Percentiles rank a stretch among this genome's conserved stretches.
Evolutionary conservation across 2,329 filamentous ascomycete species (phyloP).

Genomic region (Verticillium albo-atrum): DNA sequence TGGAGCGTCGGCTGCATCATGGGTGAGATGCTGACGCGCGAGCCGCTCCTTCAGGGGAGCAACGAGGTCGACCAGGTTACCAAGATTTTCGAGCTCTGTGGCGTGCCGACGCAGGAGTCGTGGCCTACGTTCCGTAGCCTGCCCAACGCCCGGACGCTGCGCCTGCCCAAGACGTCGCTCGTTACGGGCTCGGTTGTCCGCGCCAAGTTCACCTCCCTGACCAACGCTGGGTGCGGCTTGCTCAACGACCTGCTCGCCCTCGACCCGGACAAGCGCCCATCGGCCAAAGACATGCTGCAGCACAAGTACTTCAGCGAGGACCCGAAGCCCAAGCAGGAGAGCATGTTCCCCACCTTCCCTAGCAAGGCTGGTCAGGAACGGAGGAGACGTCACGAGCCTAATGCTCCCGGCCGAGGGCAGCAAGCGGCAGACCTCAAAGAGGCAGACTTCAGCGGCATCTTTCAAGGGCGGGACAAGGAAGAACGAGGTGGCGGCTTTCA

Average conservation of each 20-base stretch:
- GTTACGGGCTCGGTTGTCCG: conserved; percentile 54
- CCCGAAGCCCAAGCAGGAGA: conserved; percentile 82
- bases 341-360: conserved; percentile 95
- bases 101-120: conserved; percentile 72
- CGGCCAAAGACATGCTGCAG: conserved; percentile 67
- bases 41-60: conserved; percentile 78
- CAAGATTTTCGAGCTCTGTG: conserved; percentile 85
- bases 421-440: conserved; percentile 51
- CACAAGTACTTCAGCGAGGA: conserved; percentile 87
- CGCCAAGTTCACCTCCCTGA: conserved; percentile 76
- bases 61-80: conserved; percentile 91
- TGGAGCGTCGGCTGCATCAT: conserved; percentile 98
- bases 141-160: conserved; percentile 78
- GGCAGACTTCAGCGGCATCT: conserved; percentile 67
- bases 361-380: conserved; percentile 92
- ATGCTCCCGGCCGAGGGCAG: conserved; percentile 76
- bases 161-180: conserved; percentile 50
- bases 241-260: conserved; percentile 67
- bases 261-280: conserved; percentile 67
- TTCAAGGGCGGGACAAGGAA: conserved; percentile 61
- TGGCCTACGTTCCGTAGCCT: conserved; percentile 88
- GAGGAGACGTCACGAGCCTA: conserved; percentile 65
- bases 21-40: conserved; percentile 78
- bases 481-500: conserved; percentile 62
- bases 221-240: conserved; percentile 66